phyloP scores from a whole-genome alignment of 2,329 filamentous ascomycete genomes.

The Cytospora paraplurivora region DNA sequence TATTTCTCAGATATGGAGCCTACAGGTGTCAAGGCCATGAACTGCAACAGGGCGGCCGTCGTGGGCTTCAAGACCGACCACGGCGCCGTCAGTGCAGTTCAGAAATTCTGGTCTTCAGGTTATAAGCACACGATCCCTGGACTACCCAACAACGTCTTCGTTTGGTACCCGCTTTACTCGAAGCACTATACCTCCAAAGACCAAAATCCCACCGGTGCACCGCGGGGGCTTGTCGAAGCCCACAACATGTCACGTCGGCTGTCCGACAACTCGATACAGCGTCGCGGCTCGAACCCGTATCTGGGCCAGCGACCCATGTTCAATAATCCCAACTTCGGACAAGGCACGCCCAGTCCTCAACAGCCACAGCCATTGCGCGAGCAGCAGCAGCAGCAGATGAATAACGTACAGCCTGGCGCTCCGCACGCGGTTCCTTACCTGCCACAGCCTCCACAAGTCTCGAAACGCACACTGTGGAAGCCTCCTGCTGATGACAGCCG shows the following conservation, averaged over 20 bases:
- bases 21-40: background rate
- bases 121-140: slow-evolving; percentile 5
- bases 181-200: slow-evolving; percentile 12
- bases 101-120: slow-evolving; percentile 1
- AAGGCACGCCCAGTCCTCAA: background rate
- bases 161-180: slow-evolving; percentile 26
- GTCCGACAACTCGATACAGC: background rate
- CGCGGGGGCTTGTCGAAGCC: slow-evolving; percentile 3
- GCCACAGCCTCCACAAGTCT: background rate
- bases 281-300: slow-evolving; percentile 22
- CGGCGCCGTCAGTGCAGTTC: slow-evolving; percentile 17
- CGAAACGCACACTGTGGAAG: slow-evolving; percentile 12
- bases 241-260: slow-evolving; percentile 2
- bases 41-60: background rate
- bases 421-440: background rate
- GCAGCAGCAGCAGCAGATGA: slow-evolving; percentile 1
- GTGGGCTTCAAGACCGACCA: slow-evolving; percentile 12
- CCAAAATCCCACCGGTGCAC: slow-evolving; percentile 4
- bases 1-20: slow-evolving; percentile 15
- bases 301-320: slow-evolving; percentile 7
- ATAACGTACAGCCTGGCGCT: background rate
- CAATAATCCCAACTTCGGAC: background rate
- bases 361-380: background rate
- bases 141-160: background rate
- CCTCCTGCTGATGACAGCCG: slow-evolving; percentile 6